Conservation (phyloP, 2,329 filamentous ascomycete genomes). For the Orbilia oligospora region DNA sequence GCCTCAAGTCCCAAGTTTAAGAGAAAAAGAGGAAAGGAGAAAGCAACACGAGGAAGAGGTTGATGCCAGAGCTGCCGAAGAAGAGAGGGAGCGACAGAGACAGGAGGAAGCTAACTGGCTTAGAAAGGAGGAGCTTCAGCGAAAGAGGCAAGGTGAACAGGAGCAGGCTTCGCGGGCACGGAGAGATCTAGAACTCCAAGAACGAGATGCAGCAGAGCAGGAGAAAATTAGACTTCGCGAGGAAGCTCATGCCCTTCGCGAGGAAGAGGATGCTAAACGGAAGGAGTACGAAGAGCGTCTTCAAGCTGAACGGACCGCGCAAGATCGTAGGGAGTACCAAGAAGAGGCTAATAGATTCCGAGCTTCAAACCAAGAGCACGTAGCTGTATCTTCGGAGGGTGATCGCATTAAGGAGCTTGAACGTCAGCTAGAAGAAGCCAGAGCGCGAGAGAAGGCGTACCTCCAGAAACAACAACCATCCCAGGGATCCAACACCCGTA, state of each 20-base stretch:
- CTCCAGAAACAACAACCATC: constrained; percentile 40
- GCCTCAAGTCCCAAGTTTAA: constrained; percentile 83
- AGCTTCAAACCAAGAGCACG: constrained; percentile 39
- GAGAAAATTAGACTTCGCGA: constrained; percentile 71
- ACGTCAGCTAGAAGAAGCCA: constrained; percentile 77
- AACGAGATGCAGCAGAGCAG: constrained; percentile 70
- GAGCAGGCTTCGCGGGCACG: constrained; percentile 66
- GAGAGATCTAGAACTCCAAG: constrained; percentile 69
- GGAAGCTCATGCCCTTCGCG: constrained; percentile 68
- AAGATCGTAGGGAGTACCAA: constrained; percentile 59
- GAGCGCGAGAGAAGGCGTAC: constrained; percentile 73
- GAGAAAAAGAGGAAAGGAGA: constrained; percentile 83
- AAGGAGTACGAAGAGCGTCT: constrained; percentile 44
- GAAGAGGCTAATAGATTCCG: constrained; percentile 14
- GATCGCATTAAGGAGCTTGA: constrained; percentile 84
- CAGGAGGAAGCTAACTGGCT: constrained; percentile 69
- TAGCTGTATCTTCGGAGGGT: constrained; percentile 55
- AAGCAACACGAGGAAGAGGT: constrained; percentile 74
- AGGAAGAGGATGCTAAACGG: constrained; percentile 53
- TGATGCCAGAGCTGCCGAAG: constrained; percentile 72
- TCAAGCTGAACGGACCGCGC: constrained; percentile 48
- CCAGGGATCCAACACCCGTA: constrained; percentile 33
- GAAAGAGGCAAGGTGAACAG: constrained; percentile 73
- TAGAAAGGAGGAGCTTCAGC: constrained; percentile 65
- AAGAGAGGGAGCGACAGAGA: constrained; percentile 68